These are phyloP conservation scores for Aspergillus sp. DNA, from an alignment of 2,329 filamentous ascomycete species.

Conservation along the genomic window DNA sequence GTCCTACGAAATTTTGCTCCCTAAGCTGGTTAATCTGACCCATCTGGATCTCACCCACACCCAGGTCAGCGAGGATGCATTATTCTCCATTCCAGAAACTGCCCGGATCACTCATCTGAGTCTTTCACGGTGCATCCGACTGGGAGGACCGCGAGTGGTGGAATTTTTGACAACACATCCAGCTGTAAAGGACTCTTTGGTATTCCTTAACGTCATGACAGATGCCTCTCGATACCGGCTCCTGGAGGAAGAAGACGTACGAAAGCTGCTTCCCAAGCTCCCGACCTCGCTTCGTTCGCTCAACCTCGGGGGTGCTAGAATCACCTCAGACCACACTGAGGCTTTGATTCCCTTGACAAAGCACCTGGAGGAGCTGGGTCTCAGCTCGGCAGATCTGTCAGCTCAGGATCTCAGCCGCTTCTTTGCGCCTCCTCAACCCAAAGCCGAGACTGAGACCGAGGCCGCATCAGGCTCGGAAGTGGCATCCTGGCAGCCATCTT, in stretches of 20 bases:
- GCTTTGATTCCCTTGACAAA: conserved; percentile 66
- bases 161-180: conserved; percentile 71
- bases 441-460: neutral
- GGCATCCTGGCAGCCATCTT: conserved; percentile 53
- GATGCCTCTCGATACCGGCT: conserved; percentile 72
- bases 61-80: conserved; percentile 69
- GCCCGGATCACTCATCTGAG: conserved; percentile 76
- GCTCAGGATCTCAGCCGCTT: conserved; percentile 64
- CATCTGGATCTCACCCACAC: conserved; percentile 80
- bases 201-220: conserved; percentile 71
- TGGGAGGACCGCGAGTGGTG: conserved; percentile 66
- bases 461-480: conserved; percentile 28
- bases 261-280: conserved; percentile 63
- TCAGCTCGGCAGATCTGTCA: conserved; percentile 66
- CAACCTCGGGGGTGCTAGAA: conserved; percentile 72
- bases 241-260: conserved; percentile 65
- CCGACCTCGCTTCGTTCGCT: conserved; percentile 69
- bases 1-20: conserved; percentile 68
- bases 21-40: conserved; percentile 68
- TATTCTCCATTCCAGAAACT: conserved; percentile 68
- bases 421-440: conserved; percentile 46
- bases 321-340: conserved; percentile 64
- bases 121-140: conserved; percentile 70
- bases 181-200: conserved; percentile 61
- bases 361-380: conserved; percentile 72